phyloP scores from a whole-genome alignment of 257 asterid genomes.

The Catharanthus roseus region DNA sequence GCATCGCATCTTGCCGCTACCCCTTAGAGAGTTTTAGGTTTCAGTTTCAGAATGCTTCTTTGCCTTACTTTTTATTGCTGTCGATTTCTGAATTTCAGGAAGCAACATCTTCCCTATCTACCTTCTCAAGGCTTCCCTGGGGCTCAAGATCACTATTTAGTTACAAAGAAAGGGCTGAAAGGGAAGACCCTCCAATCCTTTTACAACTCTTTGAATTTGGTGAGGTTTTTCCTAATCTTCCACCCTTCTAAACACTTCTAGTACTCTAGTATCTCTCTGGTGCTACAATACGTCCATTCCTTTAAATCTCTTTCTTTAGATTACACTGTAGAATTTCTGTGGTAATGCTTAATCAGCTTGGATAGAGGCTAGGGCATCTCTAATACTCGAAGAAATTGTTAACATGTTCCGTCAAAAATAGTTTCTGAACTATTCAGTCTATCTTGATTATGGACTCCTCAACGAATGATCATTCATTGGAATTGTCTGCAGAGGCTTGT shows the following conservation, averaged over 20 bases:
- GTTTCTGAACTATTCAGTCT: background rate
- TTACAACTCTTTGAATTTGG: conserved; percentile 74
- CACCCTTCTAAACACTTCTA: background rate
- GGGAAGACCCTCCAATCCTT: conserved; percentile 37
- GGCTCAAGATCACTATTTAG: conserved; percentile 49
- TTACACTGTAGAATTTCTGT: background rate
- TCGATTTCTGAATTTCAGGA: conserved; percentile 36
- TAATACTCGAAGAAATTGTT: background rate
- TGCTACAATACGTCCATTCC: background rate
- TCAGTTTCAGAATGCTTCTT: background rate
- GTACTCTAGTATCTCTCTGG: background rate
- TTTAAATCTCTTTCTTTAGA: background rate
- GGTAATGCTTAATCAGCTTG: background rate
- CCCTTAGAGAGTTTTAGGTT: background rate
- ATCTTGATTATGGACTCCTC: background rate
- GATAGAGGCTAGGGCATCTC: background rate
- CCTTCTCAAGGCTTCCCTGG: conserved; percentile 69
- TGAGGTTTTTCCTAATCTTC: conserved; percentile 14
- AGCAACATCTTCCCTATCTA: conserved; percentile 55
- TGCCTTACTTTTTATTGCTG: background rate
- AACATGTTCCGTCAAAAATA: too few relatives aligned
- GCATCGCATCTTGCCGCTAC: background rate
- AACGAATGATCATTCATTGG: conserved; percentile 19
- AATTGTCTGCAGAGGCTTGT: conserved; percentile 77
- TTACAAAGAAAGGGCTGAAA: conserved; percentile 18